A percentile compares a stretch with the other conserved stretches of the same genome.
phyloP scores from a whole-genome alignment of 305 asterid species.

The Lippia alba region DNA sequence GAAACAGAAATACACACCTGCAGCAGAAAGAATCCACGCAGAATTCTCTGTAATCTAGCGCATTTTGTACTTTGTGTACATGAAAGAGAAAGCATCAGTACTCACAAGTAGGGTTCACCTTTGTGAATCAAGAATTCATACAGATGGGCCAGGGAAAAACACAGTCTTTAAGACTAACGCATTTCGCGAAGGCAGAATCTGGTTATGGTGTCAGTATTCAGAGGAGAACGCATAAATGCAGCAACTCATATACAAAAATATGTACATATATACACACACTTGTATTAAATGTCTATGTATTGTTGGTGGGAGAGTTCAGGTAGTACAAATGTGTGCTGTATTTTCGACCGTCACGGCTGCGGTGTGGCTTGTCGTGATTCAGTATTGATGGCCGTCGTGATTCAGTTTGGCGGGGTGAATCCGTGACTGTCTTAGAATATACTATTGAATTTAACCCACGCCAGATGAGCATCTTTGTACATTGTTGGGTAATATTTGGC shows the following conservation, averaged over 20 bases:
- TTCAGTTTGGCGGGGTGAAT: constrained; percentile 28
- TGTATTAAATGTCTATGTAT: not conserved
- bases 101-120: constrained; percentile 27
- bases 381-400: constrained; percentile 30
- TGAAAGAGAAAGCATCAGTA: constrained; percentile 5
- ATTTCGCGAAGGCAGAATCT: constrained; percentile 17
- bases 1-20: not conserved
- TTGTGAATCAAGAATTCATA: constrained; percentile 25
- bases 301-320: not conserved
- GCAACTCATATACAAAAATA: too few species aligned
- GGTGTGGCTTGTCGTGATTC: constrained; percentile 43
- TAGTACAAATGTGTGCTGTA: not conserved
- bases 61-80: not conserved
- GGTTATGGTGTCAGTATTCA: constrained; percentile 40
- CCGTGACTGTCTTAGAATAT: constrained; percentile 10
- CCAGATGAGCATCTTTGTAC: constrained; percentile 16
- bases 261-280: too few species aligned
- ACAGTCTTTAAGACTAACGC: constrained; percentile 27
- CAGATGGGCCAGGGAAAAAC: constrained; percentile 43
- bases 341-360: constrained; percentile 31
- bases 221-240: not conserved
- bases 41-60: not conserved
- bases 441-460: not conserved
- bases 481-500: not conserved
- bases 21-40: constrained; percentile 7